Base-by-base conservation (phyloP, 2,329 filamentous ascomycete genomes). In the Boeremia lycopersici region DNA sequence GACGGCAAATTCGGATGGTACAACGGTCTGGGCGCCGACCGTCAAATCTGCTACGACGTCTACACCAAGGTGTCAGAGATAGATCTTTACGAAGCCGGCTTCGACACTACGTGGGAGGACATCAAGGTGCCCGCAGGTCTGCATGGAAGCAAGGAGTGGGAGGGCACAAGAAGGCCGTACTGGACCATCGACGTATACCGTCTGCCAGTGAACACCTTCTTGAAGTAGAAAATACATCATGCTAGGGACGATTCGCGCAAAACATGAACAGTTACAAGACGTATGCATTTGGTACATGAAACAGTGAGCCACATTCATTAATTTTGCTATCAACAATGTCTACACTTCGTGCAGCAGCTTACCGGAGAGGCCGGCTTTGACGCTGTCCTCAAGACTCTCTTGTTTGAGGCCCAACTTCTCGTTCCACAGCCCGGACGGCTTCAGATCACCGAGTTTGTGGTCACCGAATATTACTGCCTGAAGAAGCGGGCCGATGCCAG, bases 341-440 rank as follows among this genome's bases (percentile, higher is more conserved):
- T 50, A 55, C 5, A 36, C 41, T n/a, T 55, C 52, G 10, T 55
- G 46, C 36, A 42, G 33, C 36, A 55, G 26, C 42, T 55, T 55
- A 7, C 53, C 53, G 2, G 44, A 31, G n/a, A 77, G 51, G 6
- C 61, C 67, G 30, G 57, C 64, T 57, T 65, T 66, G 23, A 79
- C 68, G 17, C 68, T 67, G 23, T 67, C 65, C 48, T 79, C 74
- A 28, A 80, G 56, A 50, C 70, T 64, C 53, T 78, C 77, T 56
- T 77, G 71, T 42, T 67, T 48, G 36, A 81, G 56, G 0, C 76
- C 78, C 49, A 81, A 48, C 56, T 75, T 70, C 19, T 77, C 68
- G 57, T 80, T 80, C 68, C 76, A 76, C 25, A 71, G 52, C 2
- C 63, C 64, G 5, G 12, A 30, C 0, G 50, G 30, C 45, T 56